Evolutionary conservation across 1,284 basidiomycete species (phyloP), one percentile per base, ranked within the genome.

Genomic region (Trametes hirsuta): DNA sequence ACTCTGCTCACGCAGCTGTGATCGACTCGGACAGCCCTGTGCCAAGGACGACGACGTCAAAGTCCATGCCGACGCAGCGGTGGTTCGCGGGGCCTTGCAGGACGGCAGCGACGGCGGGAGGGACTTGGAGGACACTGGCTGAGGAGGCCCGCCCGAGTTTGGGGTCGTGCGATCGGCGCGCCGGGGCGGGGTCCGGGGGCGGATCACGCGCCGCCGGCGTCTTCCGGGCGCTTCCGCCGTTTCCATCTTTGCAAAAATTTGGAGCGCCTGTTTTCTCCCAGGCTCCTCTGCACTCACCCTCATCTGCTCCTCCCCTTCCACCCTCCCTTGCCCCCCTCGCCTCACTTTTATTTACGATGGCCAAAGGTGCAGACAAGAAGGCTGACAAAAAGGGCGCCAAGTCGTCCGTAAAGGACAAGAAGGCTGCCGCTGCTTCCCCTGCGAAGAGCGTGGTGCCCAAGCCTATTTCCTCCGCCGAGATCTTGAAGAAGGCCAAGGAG

Each of bases 11-110:
- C 93, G 94, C 93, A 66, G 95, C 92, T 52, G 84, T 76, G 39
- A 97, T 93, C n/a, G 93, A 94, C 70, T 95, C 87, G 25, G 90
- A 82, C 9, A 97, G 80, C 0, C 93, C 94, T 21, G 95, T 98
- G 8, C 95, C 94, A 50, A 97, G 76, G 15, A 98, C 81, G 45
- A 95, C 79, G 21, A 88, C 87, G 70, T 97, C 93, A 71, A 95
- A 96, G 44, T 77, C 67, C 67, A 73, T 75, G 8, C 66, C 22
- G 48, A 25, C 41, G 40, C 22, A 45, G 44, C 21, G 4, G 53
- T 50, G 18, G 46, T 46, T 21, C 35, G 15, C 21, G 22, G 14
- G 15, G 25, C 54, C 22, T 12, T 45, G 71, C 39, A 53, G 41
- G 37, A 37, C 39, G 39, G 15, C 10, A 8, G 22, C 36, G 40